Base-by-base conservation (phyloP, 2,329 filamentous ascomycete genomes). In the Tolypocladium ophioglossoides region DNA sequence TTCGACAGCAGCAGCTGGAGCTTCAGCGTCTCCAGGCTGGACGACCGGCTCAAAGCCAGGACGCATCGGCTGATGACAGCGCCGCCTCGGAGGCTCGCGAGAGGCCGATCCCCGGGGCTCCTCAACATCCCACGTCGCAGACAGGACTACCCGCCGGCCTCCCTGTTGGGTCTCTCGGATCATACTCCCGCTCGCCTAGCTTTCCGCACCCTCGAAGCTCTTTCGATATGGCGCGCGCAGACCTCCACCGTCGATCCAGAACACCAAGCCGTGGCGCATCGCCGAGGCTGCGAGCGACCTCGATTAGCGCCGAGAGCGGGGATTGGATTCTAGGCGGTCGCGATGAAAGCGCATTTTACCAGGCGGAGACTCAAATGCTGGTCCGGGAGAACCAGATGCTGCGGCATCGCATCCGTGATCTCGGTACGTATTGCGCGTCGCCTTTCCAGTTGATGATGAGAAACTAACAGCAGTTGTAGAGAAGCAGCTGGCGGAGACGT, bases 381-480 rank as follows among this genome's bases (percentile, higher is more conserved):
- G 79, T 84, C 24, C 77, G 88, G 30, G 88, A 91, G 72, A 92
- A 91, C 61, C 87, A 91, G 69, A 91, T 92, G 87, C 73, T 92
- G 52, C 83, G 85, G 57, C 78, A 85, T 66, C 78, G 88, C 50
- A 87, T 91, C 56, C 78, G 85, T 38, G 87, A 91, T 63, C 72
- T 91, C 16, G 86, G 86, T 87, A 71, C 61, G 75, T 52, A 18
- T 12, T 10, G 11, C 27, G 16, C 10, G 22, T n/a, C 9, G n/a
- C 24, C 18, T 5, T 16, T 8, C 1, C 1, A n/a, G 3, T 11
- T 6, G 50, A 9, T 49, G 3, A 53, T 37, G 30, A 37, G n/a
- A 16, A 14, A 7, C 27, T 30, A 14, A 35, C 56, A 80, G 27
- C 10, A 14, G 9, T 5, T 8, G 7, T 10, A 48, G 78, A 82